These are phyloP conservation scores for Dimargaris cristalligena DNA, from an alignment of 192 early-diverging fungal genomes.

Conservation along the genomic window DNA sequence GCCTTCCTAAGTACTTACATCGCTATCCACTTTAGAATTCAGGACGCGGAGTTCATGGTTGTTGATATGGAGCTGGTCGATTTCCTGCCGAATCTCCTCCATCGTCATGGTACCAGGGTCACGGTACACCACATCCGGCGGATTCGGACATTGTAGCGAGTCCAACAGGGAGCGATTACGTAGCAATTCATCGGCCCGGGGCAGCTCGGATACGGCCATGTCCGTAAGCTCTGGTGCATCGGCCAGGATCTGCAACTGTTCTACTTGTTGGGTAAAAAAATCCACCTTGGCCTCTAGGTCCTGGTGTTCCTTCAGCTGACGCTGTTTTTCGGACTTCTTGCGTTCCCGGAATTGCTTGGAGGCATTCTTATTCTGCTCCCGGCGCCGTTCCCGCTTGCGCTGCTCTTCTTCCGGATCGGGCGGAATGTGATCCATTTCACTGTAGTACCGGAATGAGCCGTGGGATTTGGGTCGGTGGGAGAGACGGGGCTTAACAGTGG, in stretches of 20 bases:
- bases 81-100: not conserved
- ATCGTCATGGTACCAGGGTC: not conserved
- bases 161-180: not conserved
- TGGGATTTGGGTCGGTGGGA: conserved; percentile 2
- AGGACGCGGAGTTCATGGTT: conserved; percentile 1
- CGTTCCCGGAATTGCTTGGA: conserved; percentile 10
- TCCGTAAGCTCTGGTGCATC: not conserved
- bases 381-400: conserved; percentile 1
- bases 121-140: not conserved
- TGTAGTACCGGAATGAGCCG: conserved; percentile 7
- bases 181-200: not conserved
- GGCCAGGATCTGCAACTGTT: not conserved
- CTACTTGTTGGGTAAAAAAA: not conserved
- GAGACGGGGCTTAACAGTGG: too few relatives aligned
- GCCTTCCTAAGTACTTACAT: too few relatives aligned
- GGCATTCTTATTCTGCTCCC: conserved; percentile 9
- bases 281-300: conserved; percentile 4
- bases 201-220: not conserved
- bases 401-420: conserved; percentile 6
- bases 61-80: not conserved
- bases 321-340: not conserved
- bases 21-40: not conserved
- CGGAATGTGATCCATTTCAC: conserved; percentile 2
- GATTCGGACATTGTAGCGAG: not conserved
- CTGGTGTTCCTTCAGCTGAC: not conserved